Percentiles rank a stretch among this genome's conserved stretches.
Evolutionary conservation across 169 alveolate genomes (phyloP).

Genomic region (Cryptosporidium viatorum): DNA sequence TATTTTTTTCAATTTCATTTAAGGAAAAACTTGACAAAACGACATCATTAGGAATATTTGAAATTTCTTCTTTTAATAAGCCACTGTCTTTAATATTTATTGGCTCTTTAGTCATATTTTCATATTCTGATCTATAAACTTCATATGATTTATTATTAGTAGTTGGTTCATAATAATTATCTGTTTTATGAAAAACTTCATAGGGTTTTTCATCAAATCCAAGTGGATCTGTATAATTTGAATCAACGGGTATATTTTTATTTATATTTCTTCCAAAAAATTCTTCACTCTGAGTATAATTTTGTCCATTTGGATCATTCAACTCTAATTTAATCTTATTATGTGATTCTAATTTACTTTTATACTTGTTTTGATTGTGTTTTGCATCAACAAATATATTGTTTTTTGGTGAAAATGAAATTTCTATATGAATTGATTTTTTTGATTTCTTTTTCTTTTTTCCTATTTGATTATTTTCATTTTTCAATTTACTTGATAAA

Average conservation of each 20-base stretch:
- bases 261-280: neutral
- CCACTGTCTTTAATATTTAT: too few species aligned
- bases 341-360: neutral
- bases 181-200: neutral
- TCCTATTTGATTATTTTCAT: neutral
- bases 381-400: constrained; percentile 48
- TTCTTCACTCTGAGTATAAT: neutral
- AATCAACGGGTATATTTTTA: neutral
- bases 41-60: neutral
- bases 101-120: neutral
- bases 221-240: neutral
- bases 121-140: neutral
- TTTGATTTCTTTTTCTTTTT: constrained; percentile 37
- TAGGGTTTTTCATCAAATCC: neutral
- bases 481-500: constrained; percentile 3
- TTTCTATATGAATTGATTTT: constrained; percentile 57
- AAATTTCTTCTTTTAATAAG: neutral
- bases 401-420: constrained; percentile 69
- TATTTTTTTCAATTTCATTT: neutral
- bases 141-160: neutral
- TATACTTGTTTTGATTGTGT: neutral
- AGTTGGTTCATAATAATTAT: neutral
- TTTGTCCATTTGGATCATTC: neutral
- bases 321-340: neutral
- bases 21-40: neutral